Evolutionary conservation across 306 rosid genomes (phyloP), one percentile per base, ranked within the genome.

Genomic region (Lagenaria siceraria): DNA sequence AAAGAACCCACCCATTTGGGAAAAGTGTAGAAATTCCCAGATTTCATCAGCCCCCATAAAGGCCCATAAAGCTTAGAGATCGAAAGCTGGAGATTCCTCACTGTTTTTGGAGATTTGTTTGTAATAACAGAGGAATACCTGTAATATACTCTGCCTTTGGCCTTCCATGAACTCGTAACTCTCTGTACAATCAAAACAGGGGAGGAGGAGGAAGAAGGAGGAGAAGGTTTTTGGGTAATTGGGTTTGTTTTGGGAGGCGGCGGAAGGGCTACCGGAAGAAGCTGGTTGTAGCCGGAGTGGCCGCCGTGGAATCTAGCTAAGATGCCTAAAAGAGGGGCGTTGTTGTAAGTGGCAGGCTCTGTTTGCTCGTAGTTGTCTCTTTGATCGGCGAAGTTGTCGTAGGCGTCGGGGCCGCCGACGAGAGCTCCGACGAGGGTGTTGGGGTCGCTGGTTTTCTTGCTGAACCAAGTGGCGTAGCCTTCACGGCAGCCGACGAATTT

Each of bases 341-440:
- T 95, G 88, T 95, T 95, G 86, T 95, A 95, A 25, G 99, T 96
- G 69, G 99, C 99, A 25, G 99, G 99, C 73, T 96, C 99, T 4
- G 99, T 96, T 78, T 96, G 99, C 77, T 96, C 96, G 78, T 90
- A 96, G 43, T 96, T 96, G 54, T 96, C 93, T 76, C 99, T 88
- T 62, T 92, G 82, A 76, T 96, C 99, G 36, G 98, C 99, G 62
- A 96, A 96, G 88, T 96, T 86, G 82, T 96, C 99, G 77, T 96
- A 92, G n/a, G 97, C 98, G 87, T 96, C 99, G 69, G 99, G 99
- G 61, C 99, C 98, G 13, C 99, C 99, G 38, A 96, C 99, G 81
- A 90, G 24, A 21, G 99, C 99, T 36, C 99, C 99, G 0, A 86
- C 71, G 58, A 96, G 97, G 7, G 83, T 82, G 74, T 96, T 96